Evolutionary conservation across 2,329 filamentous ascomycete species (phyloP).

Genomic region (Fusarium pseudoanthophilum): DNA sequence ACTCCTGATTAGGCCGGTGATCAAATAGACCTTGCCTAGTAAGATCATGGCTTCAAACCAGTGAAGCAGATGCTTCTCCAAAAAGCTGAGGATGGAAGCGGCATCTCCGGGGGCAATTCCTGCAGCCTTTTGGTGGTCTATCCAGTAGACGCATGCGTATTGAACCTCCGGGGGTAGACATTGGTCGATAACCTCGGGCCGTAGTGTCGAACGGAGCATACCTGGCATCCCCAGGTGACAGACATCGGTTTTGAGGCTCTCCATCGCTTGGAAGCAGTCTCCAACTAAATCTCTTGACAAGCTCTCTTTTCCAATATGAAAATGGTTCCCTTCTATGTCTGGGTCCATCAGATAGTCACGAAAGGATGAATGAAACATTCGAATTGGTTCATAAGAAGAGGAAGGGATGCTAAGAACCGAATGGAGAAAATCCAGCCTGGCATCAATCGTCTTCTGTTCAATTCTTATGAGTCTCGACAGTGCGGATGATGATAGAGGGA

Average conservation of each 20-base stretch:
- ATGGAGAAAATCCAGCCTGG: background rate
- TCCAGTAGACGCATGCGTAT: background rate
- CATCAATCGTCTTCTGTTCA: background rate
- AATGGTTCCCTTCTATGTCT: fast-evolving
- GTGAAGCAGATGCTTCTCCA: background rate
- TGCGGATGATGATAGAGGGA: background rate
- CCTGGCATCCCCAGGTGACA: background rate
- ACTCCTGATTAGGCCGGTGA: background rate
- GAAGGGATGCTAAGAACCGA: background rate
- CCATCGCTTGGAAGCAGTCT: background rate
- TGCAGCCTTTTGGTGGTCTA: background rate
- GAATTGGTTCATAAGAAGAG: background rate
- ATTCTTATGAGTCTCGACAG: background rate
- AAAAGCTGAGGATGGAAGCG: fast-evolving
- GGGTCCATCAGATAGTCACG: background rate
- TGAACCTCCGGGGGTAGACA: background rate
- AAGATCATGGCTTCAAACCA: background rate
- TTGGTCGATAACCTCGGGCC: background rate
- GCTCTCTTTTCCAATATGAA: fast-evolving
- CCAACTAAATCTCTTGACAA: fast-evolving
- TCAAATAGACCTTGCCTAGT: fast-evolving
- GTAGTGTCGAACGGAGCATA: background rate
- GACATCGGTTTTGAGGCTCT: background rate
- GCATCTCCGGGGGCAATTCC: background rate
- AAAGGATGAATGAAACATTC: background rate